Evolutionary conservation across 192 early-diverging fungal genomes (phyloP).

Genomic region (Diversispora eburnea): DNA sequence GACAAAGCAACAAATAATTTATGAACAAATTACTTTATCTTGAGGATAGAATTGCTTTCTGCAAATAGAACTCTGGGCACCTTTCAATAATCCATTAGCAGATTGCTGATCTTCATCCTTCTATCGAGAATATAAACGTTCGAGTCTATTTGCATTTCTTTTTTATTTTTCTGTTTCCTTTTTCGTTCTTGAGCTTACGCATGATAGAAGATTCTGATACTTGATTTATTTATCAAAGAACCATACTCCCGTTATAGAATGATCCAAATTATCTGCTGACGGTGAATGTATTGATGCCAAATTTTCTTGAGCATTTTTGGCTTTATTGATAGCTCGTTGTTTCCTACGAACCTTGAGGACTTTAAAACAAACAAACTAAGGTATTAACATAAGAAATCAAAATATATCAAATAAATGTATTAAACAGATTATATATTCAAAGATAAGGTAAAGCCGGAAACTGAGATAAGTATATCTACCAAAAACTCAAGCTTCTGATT

Average conservation of each 20-base stretch:
- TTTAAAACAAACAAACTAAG: too few species aligned
- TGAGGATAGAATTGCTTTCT: slow-evolving; percentile 38
- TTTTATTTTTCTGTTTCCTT: slow-evolving; percentile 28
- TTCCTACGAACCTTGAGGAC: too few species aligned
- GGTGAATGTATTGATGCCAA: too few species aligned
- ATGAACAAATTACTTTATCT: slow-evolving; percentile 26
- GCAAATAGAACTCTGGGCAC: slow-evolving; percentile 33
- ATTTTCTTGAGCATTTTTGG: too few species aligned
- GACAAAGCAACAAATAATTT: too few species aligned
- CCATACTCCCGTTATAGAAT: background rate
- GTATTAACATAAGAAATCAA: too few species aligned
- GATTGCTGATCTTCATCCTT: background rate
- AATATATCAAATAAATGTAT: background rate
- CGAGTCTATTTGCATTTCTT: slow-evolving; percentile 9
- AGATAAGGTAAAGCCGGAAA: too few species aligned
- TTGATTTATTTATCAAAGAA: background rate
- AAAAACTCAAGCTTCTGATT: too few species aligned
- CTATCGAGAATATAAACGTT: slow-evolving; percentile 11
- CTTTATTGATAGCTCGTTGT: too few species aligned
- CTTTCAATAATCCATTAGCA: slow-evolving; percentile 32
- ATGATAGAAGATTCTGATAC: background rate
- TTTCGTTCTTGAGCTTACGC: background rate
- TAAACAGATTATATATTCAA: slow-evolving; percentile 15
- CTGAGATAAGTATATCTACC: too few species aligned
- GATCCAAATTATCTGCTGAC: background rate